These are phyloP conservation scores for Neonectria neomacrospora DNA, from an alignment of 2,329 filamentous ascomycete species.

Conservation along the genomic window DNA sequence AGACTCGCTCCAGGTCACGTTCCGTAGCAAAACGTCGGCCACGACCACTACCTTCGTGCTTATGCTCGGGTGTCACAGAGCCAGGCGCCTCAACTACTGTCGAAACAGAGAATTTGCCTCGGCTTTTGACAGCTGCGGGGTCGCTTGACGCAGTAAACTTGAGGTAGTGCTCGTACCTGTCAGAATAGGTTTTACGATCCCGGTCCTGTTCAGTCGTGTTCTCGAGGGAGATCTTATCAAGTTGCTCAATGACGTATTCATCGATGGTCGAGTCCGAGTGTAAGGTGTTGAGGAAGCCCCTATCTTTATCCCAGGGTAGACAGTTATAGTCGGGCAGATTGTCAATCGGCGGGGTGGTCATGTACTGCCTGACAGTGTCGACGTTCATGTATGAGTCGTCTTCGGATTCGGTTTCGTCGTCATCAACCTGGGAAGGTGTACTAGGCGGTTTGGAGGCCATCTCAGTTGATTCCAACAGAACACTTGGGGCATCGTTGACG, in stretches of 20 bases:
- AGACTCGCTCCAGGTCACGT: slow-evolving; percentile 76
- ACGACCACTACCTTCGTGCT: slow-evolving; percentile 65
- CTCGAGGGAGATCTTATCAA: slow-evolving; percentile 55
- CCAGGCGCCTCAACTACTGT: slow-evolving; percentile 49
- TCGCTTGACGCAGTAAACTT: slow-evolving; percentile 67
- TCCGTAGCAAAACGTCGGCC: slow-evolving; percentile 74
- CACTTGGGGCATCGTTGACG: slow-evolving; percentile 18
- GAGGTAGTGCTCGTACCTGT: slow-evolving; percentile 63
- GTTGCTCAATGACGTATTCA: slow-evolving; percentile 58
- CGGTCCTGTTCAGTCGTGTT: slow-evolving; percentile 53
- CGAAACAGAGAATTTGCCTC: slow-evolving; percentile 62
- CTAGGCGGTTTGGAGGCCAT: slow-evolving; percentile 52
- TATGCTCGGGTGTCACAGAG: slow-evolving; percentile 62
- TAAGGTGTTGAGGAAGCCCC: slow-evolving; percentile 56
- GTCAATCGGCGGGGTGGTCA: slow-evolving; percentile 65
- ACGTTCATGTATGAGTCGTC: slow-evolving; percentile 62
- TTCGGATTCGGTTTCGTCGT: slow-evolving; percentile 66
- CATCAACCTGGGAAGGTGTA: slow-evolving; percentile 62
- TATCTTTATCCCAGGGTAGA: slow-evolving; percentile 61
- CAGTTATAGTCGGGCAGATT: slow-evolving; percentile 61
- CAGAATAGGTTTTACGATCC: slow-evolving; percentile 55
- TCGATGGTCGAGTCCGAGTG: slow-evolving; percentile 54
- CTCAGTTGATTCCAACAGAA: slow-evolving; percentile 45
- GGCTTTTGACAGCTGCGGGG: slow-evolving; percentile 64
- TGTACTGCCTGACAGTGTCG: slow-evolving; percentile 61